Base-by-base conservation (phyloP, 2,329 filamentous ascomycete genomes). In the Pestalotiopsis fici region DNA sequence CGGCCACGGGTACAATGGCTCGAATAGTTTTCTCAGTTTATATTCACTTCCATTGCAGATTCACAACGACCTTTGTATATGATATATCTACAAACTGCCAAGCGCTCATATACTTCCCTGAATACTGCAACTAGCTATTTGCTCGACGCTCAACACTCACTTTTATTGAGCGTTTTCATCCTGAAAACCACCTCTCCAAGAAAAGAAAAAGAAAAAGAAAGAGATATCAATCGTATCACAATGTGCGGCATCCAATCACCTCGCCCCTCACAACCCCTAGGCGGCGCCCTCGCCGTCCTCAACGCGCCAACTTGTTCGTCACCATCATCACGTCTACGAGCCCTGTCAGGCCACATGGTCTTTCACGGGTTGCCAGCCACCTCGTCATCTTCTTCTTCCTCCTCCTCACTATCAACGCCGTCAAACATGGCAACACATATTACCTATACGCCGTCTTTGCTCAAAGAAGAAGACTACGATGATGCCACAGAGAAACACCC, bases 251-350 rank as follows among this genome's bases (percentile, higher is more conserved):
- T 35, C 35, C 59, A 62, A 62, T 43, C 59, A 3, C 59, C 59
- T 5, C 59, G 59, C 3, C 59, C 59, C 11, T 62, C 59, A 12
- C 59, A 62, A 37, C 21, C 27, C 1, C 7, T 54, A 21, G 62
- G 62, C 62, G 62, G 62, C 25, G 62, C 62, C 25, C 62, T 64
- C 9, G 62, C 62, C n/a, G 62, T 64, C 15, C n/a, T 64, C 3
- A 31, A 23, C 47, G 15, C 43, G 2, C 43, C 62, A 3, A 35
- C 31, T 2, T n/a, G 21, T 0, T 31, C 62, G 7, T 6, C 57
- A 59, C 31, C 57, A 0, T 35, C 31, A n/a, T 4, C 55, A 18
- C 12, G 6, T 7, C 27, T 18, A 11, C 15, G 5, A 31, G 31
- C 37, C 21, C 37, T 62, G 3, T 62, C 59, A 3, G 59, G 59